A percentile compares a stretch with the other conserved stretches of the same genome.
These are phyloP conservation scores for Irpex sp. DNA, from an alignment of 1,284 basidiomycete species.

Conservation along the genomic window DNA sequence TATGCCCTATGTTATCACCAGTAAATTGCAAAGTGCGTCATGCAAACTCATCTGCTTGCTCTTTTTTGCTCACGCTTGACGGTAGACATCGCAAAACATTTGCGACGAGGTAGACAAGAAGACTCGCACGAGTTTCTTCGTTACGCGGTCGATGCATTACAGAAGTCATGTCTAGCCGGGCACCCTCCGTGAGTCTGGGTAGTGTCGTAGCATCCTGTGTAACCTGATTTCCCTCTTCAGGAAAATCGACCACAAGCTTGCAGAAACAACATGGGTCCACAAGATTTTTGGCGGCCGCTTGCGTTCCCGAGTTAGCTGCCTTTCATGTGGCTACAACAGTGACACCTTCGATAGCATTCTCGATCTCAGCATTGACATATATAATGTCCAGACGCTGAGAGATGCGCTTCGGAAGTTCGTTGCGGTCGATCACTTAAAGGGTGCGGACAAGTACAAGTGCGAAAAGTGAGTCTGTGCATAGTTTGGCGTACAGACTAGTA, in stretches of 20 bases:
- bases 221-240: conserved; percentile 35
- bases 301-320: conserved; percentile 92
- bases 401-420: conserved; percentile 85
- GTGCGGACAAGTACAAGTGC: conserved; percentile 97
- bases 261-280: conserved; percentile 93
- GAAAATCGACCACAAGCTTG: conserved; percentile 75
- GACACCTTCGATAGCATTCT: conserved; percentile 97
- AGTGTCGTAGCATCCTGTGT: not conserved
- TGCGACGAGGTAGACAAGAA: conserved; percentile 91
- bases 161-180: conserved; percentile 79
- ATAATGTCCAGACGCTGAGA: conserved; percentile 57
- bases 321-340: conserved; percentile 80
- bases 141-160: conserved; percentile 89
- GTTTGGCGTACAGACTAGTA: conserved; percentile 29
- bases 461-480: conserved; percentile 68
- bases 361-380: conserved; percentile 90
- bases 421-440: conserved; percentile 80
- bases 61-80: not conserved
- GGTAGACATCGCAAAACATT: conserved; percentile 86
- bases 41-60: not conserved
- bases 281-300: conserved; percentile 91
- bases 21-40: conserved; percentile 64
- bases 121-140: conserved; percentile 98
- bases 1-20: conserved; percentile 60
- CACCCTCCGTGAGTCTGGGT: conserved; percentile 58